Base-by-base conservation (phyloP, 345 rosid genomes). In the Boechera retrofracta region DNA sequence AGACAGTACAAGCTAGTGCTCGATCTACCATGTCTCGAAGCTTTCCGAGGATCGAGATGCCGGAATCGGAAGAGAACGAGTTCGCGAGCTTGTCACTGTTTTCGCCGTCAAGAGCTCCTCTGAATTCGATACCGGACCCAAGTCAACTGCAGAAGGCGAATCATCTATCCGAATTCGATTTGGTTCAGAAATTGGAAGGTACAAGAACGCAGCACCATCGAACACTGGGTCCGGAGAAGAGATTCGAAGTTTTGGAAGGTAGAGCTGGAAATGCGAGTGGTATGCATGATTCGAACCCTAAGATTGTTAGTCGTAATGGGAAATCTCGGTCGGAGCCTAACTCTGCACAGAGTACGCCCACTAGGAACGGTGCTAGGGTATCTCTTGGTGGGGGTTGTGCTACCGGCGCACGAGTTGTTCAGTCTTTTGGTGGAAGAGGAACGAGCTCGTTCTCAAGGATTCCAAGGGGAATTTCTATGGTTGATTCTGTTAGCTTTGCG, bases 41-140 rank as follows among this genome's bases (percentile, higher is more conserved):
- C 72, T 42, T 70, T 42, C 67, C 73, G 38, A 70, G 73, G 71
- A 69, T 60, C 71, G 77, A 70, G 35, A 80, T 57, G 72, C 54
- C 72, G 10, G 91, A 91, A 77, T 64, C 86, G 0, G 81, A 73
- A 59, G 97, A 94, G 88, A 91, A 94, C 41, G 91, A 85, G 56
- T 81, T 88, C 78, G 86, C 48, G 69, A 81, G 45, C 69, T 70
- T 84, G 21, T 60, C 77, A 59, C 82, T 82, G 24, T 83, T 86
- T 71, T 92, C 89, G 1, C 97, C 91, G 9, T 87, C 90, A 2
- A 61, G 98, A 75, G 78, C 94, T 58, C 98, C 98, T 4, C 74
- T 94, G 28, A 78, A 89, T 82, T 11, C 93, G 28, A 94, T 94
- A 54, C 85, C 89, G 55, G 94, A 91, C 81, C 98, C 98, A 12